Evolutionary conservation across 129 eudicot genomes (phyloP).

Genomic region (Logfia minima): DNA sequence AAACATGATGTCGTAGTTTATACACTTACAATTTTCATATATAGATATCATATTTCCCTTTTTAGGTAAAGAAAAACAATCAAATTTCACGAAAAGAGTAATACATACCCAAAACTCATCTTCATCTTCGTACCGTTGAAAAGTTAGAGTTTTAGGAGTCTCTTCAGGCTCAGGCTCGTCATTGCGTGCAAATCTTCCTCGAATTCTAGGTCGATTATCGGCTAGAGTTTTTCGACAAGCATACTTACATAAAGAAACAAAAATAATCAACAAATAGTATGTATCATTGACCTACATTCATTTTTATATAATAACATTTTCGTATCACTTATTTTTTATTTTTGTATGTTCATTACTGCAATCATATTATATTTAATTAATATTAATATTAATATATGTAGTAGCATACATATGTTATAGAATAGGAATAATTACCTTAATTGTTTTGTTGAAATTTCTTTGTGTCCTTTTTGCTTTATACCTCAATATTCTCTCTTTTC

Average conservation of each 20-base stretch:
- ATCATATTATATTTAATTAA: neutral
- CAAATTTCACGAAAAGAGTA: neutral
- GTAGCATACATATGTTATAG: neutral
- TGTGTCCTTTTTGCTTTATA: slow-evolving; percentile 85
- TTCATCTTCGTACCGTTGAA: slow-evolving; percentile 56
- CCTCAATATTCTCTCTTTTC: slow-evolving; percentile 78
- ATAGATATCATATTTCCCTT: neutral
- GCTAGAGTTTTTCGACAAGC: slow-evolving; percentile 94
- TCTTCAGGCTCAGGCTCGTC: slow-evolving; percentile 67
- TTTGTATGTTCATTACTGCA: neutral
- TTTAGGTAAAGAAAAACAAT: neutral
- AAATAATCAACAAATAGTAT: neutral
- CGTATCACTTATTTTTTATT: too few relatives aligned
- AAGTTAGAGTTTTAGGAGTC: slow-evolving; percentile 51
- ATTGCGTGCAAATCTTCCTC: slow-evolving; percentile 91
- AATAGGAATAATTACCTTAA: slow-evolving; percentile 55
- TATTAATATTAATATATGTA: neutral
- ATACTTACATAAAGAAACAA: slow-evolving; percentile 42
- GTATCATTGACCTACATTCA: neutral
- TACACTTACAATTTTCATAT: neutral
- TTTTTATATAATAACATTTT: too few relatives aligned
- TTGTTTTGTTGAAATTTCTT: slow-evolving; percentile 86
- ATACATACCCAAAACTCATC: slow-evolving; percentile 77
- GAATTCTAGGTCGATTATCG: slow-evolving; percentile 81
- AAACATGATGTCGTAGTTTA: too few relatives aligned